These are phyloP conservation scores for Pyricularia pennisetigena DNA, from an alignment of 2,329 filamentous ascomycete genomes.

Conservation along the genomic window DNA sequence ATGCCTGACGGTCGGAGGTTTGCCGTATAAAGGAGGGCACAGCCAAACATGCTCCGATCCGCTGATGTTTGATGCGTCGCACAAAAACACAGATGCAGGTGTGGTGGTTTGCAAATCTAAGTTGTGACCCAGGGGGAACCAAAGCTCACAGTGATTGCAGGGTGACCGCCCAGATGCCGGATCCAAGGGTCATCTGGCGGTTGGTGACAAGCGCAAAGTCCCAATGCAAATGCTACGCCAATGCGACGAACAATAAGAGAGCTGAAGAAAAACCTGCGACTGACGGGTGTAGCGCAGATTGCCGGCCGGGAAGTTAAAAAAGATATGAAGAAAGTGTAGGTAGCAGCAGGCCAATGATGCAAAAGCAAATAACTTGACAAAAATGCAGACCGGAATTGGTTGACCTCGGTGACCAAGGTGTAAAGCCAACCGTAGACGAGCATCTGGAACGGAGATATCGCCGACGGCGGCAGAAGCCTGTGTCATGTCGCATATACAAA, in stretches of 20 bases:
- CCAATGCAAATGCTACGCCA: conserved; percentile 16
- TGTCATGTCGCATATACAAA: neutral
- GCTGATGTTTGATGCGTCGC: neutral
- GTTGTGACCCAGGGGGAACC: neutral
- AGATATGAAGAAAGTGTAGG: neutral
- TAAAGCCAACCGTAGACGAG: neutral
- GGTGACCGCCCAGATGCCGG: conserved; percentile 11
- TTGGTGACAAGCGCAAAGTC: conserved; percentile 13
- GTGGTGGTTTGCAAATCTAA: neutral
- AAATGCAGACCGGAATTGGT: neutral
- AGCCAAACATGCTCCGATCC: neutral
- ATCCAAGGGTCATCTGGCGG: conserved; percentile 13
- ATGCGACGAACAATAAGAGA: conserved; percentile 13
- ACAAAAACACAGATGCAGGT: neutral
- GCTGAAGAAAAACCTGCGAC: conserved; percentile 10
- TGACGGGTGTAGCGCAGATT: neutral
- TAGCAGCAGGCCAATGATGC: neutral
- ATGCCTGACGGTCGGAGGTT: neutral
- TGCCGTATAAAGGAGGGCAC: neutral
- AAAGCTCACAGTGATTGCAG: conserved; percentile 1
- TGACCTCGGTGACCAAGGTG: neutral
- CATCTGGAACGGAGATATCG: neutral
- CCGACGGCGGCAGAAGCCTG: neutral
- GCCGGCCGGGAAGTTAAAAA: conserved; percentile 4
- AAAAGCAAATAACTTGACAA: neutral